Base-by-base conservation (phyloP, 208 protist genomes). In the Crithidia fasciculata region DNA sequence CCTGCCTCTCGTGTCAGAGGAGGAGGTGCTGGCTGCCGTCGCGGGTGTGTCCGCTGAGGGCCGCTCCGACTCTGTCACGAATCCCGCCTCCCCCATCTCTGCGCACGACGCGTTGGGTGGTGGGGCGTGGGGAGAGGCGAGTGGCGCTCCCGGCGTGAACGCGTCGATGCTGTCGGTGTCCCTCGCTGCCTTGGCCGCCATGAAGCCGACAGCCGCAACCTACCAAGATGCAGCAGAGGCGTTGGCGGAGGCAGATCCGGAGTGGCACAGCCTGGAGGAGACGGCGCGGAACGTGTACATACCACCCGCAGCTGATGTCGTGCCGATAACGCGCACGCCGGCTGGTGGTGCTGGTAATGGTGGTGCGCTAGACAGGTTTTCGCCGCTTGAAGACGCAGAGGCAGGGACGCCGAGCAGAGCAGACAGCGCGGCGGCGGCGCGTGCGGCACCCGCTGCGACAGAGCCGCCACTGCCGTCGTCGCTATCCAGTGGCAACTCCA, bases 191-290 rank as follows among this genome's bases (percentile, higher is more conserved):
- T 68, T 67, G 65, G 43, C 58, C 2, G 19, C 8, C 47, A 37
- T 18, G 55, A 61, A n/a, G 58, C 36, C 56, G 52, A 50, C 54
- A 9, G 7, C 39, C 4, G 43, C 54, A n/a, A 19, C 55, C 7
- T 18, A 18, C 62, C 13, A 45, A 39, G 52, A 57, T 36, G 4
- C 52, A 7, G 8, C 40, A 13, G 54, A 40, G 39, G 5, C 58
- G 4, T 36, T 41, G 4, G 49, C 8, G 15, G 78, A 84, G n/a
- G 54, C 74, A 18, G 82, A 81, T 18, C 76, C 76, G 16, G 85
- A 85, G 69, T 90, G 85, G 85, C 66, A 69, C 45, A 87, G 80
- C 59, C 67, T 85, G 4, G 74, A 73, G 59, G 52, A 57, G 13
- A 79, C 74, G 56, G 55, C 76, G 40, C 13, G 57, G 3, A 81